phyloP scores from a whole-genome alignment of 2,329 filamentous ascomycete species.

The Annulohypoxylon truncatum region DNA sequence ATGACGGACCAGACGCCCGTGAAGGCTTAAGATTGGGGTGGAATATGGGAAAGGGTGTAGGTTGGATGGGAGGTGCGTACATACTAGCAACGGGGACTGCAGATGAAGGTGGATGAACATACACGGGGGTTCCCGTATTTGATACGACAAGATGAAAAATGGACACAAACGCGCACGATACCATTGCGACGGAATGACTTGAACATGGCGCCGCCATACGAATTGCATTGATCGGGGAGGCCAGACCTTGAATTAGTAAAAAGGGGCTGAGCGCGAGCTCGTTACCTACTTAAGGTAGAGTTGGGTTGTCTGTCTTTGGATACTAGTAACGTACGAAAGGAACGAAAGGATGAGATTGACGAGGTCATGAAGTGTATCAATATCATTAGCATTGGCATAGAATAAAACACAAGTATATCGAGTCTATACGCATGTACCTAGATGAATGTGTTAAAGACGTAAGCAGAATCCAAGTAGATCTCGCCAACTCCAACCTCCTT shows the following conservation, averaged over 20 bases:
- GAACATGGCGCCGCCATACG: neutral
- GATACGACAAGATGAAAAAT: neutral
- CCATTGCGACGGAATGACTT: neutral
- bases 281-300: neutral
- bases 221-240: slow-evolving; percentile 4
- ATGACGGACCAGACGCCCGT: slow-evolving; percentile 25
- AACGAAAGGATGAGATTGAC: slow-evolving; percentile 20
- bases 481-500: neutral
- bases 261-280: slow-evolving; percentile 6
- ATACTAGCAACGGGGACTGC: neutral
- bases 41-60: neutral
- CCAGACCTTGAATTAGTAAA: slow-evolving; percentile 1
- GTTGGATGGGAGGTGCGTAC: neutral
- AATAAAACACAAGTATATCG: neutral
- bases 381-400: neutral
- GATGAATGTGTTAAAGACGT: neutral
- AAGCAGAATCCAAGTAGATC: neutral
- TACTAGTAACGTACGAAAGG: slow-evolving; percentile 10
- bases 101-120: neutral
- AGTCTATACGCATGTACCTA: too few species aligned
- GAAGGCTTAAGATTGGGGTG: slow-evolving; percentile 1
- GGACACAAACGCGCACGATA: slow-evolving; percentile 5
- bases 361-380: slow-evolving; percentile 12
- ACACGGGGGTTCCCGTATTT: neutral
- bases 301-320: neutral